Conservation (phyloP, 2,329 filamentous ascomycete genomes). For the Venturia asperata region DNA sequence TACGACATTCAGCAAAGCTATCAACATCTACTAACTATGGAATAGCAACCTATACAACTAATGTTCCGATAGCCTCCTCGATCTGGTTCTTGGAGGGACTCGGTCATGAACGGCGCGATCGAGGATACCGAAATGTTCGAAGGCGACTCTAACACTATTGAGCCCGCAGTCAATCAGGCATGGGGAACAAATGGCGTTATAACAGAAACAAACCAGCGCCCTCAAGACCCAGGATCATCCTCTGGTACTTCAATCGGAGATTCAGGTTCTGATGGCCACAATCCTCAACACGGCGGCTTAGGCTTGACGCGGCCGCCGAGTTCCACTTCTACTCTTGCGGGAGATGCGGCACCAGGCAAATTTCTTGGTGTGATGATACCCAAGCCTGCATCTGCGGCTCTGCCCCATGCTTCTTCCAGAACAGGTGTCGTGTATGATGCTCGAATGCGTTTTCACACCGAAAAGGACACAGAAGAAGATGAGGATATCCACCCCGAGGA, state of each 20-base stretch:
- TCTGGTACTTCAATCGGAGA: neutral
- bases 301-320: neutral
- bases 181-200: neutral
- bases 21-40: neutral
- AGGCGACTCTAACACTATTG: neutral
- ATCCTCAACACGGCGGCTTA: neutral
- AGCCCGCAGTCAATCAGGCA: neutral
- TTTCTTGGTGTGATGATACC: conserved; percentile 17
- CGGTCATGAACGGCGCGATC: neutral
- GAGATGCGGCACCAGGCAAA: neutral
- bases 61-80: neutral
- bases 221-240: neutral
- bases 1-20: neutral
- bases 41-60: neutral
- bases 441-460: conserved; percentile 91
- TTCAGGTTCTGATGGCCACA: neutral
- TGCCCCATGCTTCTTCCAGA: conserved; percentile 33
- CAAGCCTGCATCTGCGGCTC: conserved; percentile 17
- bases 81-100: neutral
- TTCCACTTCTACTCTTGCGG: neutral
- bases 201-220: neutral
- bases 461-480: conserved; percentile 47
- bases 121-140: conserved; percentile 11
- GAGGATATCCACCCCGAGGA: conserved; percentile 89
- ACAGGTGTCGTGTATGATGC: conserved; percentile 66